Base-by-base conservation (phyloP, 2,329 filamentous ascomycete species). In the Teratosphaeria viscida region DNA sequence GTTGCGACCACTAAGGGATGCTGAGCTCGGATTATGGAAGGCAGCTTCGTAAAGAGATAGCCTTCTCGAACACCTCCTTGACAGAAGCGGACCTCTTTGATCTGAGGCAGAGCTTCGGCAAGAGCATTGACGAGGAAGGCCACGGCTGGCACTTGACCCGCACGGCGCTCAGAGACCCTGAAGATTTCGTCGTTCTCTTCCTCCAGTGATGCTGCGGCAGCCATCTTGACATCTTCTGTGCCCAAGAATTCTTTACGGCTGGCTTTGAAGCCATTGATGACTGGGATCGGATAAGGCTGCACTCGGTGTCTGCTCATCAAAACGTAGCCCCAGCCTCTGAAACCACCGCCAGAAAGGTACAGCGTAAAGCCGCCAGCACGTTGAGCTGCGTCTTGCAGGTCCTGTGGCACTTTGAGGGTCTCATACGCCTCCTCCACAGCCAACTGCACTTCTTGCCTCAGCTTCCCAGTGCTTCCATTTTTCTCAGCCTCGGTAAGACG, bases 311-410 rank as follows among this genome's bases (percentile, higher is more conserved):
- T 82, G 70, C 88, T 85, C 87, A 95, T 92, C 57, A 96, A 79
- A 69, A 95, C 85, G 73, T 90, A 95, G 6, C 91, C 92, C 79
- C 95, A 96, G 16, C 92, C 92, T 39, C 92, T 81, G 70, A 96
- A 95, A 0, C 92, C 92, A 27, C 92, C 92, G 52, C 92, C 92
- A 63, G 89, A 95, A 60, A 96, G 84, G 71, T 92, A 96, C 8
- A 96, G 78, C 37, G 87, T 84, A 60, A 91, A 78, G 4, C 81
- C 81, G 1, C 77, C 77, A 1, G 77, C 66, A 7, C 72, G 67
- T 32, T 75, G 71, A 14, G 78, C 76, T 23, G 73, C 66, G 12
- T 78, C 70, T 1, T 78, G 63, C 5, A 85, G 72, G 16, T 78
- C 74, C 12, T 74, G 69, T 0, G 92, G 83, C 0, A 88, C 74